These are phyloP conservation scores for Pyropia haitanensis DNA, from an alignment of 23 red algal genomes.

Conservation along the genomic window DNA sequence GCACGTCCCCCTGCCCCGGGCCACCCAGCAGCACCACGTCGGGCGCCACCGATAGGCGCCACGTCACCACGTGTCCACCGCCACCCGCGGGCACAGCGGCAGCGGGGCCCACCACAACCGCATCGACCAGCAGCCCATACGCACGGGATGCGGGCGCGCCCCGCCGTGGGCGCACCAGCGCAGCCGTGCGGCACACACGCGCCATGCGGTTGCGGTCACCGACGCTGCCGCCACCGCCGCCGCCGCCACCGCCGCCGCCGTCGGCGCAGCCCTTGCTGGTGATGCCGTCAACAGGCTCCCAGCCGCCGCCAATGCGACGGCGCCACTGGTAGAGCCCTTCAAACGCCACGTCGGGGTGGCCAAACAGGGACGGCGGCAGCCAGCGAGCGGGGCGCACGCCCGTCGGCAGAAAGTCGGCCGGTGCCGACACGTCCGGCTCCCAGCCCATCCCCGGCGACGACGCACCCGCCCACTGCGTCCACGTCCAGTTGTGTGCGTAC, in stretches of 20 bases:
- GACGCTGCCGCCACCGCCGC: no score
- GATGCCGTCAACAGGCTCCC: no score
- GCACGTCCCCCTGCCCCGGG: no score
- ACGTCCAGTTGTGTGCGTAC: slow-evolving; percentile 48
- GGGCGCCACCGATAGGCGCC: no score
- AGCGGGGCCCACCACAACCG: no score
- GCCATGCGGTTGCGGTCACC: slow-evolving; percentile 4
- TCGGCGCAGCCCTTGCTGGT: no score
- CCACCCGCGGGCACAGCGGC: no score
- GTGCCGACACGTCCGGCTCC: slow-evolving; percentile 40
- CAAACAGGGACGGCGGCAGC: slow-evolving; percentile 33
- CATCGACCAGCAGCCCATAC: no score
- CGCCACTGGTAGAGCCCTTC: slow-evolving; percentile 58
- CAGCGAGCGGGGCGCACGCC: slow-evolving; percentile 17
- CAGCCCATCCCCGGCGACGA: slow-evolving; percentile 20
- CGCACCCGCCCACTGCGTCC: slow-evolving; percentile 44
- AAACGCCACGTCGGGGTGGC: slow-evolving; percentile 44
- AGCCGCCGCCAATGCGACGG: slow-evolving; percentile 14
- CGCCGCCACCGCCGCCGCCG: no score
- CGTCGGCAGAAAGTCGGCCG: slow-evolving; percentile 26
- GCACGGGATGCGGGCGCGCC: no score
- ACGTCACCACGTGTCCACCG: no score
- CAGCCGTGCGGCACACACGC: slow-evolving; percentile 22
- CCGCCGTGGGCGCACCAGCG: slow-evolving; percentile 15
- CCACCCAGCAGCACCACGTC: no score